Evolutionary conservation across 176 grass and related monocot genomes (phyloP).

Genomic region (Typha latifolia): DNA sequence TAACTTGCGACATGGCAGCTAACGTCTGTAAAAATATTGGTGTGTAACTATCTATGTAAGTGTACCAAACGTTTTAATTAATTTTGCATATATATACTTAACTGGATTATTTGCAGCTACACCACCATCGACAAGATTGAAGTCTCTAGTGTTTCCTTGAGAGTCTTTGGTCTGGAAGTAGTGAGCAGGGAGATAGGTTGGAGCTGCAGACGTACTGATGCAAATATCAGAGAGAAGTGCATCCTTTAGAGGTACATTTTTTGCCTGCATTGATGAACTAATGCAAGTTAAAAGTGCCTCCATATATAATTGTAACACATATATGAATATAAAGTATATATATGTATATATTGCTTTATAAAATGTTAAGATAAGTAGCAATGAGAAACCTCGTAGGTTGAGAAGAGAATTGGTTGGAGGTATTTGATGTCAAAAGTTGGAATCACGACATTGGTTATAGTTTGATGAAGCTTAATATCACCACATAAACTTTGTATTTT

Average conservation of each 20-base stretch:
- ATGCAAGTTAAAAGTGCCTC: background rate
- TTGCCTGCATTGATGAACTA: conserved; percentile 19
- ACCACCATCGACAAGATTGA: conserved; percentile 73
- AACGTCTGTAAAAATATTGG: conserved; percentile 30
- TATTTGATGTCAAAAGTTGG: conserved; percentile 36
- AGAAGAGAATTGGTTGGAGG: conserved; percentile 31
- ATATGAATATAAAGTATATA: background rate
- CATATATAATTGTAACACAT: background rate
- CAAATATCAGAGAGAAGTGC: conserved; percentile 68
- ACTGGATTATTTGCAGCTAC: conserved; percentile 84
- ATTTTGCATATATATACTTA: conserved; percentile 9
- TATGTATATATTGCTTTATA: background rate
- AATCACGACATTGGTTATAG: conserved; percentile 33
- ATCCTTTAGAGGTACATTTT: conserved; percentile 40
- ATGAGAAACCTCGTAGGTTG: conserved; percentile 18
- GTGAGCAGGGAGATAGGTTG: conserved; percentile 58
- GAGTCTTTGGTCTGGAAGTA: conserved; percentile 40
- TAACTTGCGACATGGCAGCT: conserved; percentile 46
- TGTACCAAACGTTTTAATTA: background rate
- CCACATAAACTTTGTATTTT: conserved; percentile 17
- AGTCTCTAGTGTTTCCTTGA: conserved; percentile 27
- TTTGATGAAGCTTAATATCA: conserved; percentile 8
- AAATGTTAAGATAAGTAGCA: background rate
- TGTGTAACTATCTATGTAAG: background rate
- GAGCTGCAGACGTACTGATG: conserved; percentile 70